These are phyloP conservation scores for Tetracentron sinense DNA, from an alignment of 164 flowering plant species.

Conservation along the genomic window DNA sequence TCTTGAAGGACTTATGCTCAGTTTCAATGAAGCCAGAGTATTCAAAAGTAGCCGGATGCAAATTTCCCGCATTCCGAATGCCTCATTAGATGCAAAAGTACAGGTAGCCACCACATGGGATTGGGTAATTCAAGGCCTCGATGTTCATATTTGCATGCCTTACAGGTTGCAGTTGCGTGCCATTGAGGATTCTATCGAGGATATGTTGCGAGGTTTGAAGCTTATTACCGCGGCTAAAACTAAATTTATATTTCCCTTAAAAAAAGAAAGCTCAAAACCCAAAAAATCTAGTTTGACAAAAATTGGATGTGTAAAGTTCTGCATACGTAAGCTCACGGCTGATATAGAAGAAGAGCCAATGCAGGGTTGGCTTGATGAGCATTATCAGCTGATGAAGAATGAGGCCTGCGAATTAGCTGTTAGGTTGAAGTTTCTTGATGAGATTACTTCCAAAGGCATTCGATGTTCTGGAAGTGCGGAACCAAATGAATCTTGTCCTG, in stretches of 20 bases:
- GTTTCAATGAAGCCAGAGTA: conserved; percentile 64
- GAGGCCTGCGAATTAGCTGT: conserved; percentile 90
- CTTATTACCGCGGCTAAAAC: conserved; percentile 67
- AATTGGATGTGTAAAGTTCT: conserved; percentile 70
- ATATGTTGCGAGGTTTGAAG: conserved; percentile 83
- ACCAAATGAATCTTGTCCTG: conserved; percentile 38
- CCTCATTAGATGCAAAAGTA: conserved; percentile 38
- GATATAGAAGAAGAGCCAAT: conserved; percentile 98
- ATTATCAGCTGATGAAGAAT: conserved; percentile 74
- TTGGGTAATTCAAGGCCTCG: conserved; percentile 94
- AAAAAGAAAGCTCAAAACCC: conserved; percentile 59
- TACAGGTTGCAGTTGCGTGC: conserved; percentile 91
- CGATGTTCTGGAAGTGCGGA: conserved; percentile 42
- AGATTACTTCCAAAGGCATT: conserved; percentile 38
- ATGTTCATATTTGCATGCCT: conserved; percentile 94
- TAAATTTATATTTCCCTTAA: conserved; percentile 50
- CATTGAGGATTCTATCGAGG: conserved; percentile 97
- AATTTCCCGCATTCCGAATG: conserved; percentile 82
- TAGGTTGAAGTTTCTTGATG: conserved; percentile 80
- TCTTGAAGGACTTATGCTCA: conserved; percentile 84
- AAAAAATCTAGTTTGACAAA: conserved; percentile 56
- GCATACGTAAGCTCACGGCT: conserved; percentile 73
- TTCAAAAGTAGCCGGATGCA: conserved; percentile 94
- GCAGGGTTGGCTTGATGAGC: conserved; percentile 99
- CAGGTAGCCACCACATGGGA: conserved; percentile 66